Evolutionary conservation across 179 eudicot genomes (phyloP).

Genomic region (Beta lomatogona): DNA sequence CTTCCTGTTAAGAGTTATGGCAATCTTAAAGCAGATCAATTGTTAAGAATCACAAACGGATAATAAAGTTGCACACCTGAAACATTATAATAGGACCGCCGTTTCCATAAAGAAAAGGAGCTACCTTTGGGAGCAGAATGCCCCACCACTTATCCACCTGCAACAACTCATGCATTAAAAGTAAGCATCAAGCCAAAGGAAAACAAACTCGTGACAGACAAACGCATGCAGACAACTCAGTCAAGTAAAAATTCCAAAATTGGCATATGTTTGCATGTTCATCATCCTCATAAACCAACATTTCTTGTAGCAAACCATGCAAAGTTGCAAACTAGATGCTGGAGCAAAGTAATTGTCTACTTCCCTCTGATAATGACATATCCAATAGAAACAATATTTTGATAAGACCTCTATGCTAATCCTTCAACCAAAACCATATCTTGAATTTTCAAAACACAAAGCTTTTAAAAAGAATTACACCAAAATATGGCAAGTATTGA

Average conservation of each 20-base stretch:
- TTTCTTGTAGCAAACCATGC: conserved; percentile 1
- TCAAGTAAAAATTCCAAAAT: conserved; percentile 3
- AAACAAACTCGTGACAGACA: conserved; percentile 6
- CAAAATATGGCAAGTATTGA: neutral
- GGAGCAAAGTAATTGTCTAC: neutral
- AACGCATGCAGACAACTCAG: neutral
- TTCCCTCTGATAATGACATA: neutral
- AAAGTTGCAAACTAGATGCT: neutral
- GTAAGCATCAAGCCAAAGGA: conserved; percentile 17
- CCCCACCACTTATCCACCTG: conserved; percentile 96
- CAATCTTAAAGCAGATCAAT: neutral
- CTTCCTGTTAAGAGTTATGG: neutral
- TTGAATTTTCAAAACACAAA: neutral
- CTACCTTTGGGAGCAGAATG: conserved; percentile 66
- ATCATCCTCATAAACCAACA: neutral
- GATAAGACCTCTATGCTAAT: neutral
- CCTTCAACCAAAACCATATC: neutral
- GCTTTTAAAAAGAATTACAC: neutral
- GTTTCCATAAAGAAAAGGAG: conserved; percentile 72
- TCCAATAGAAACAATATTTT: neutral
- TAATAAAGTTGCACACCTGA: conserved; percentile 55
- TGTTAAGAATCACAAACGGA: conserved; percentile 1
- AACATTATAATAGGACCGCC: conserved; percentile 96
- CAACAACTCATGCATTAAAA: conserved; percentile 22
- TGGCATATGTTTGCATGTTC: neutral